These are phyloP conservation scores for Graphilbum ipis-grandicollis DNA, from an alignment of 2,329 filamentous ascomycete genomes.

Conservation along the genomic window DNA sequence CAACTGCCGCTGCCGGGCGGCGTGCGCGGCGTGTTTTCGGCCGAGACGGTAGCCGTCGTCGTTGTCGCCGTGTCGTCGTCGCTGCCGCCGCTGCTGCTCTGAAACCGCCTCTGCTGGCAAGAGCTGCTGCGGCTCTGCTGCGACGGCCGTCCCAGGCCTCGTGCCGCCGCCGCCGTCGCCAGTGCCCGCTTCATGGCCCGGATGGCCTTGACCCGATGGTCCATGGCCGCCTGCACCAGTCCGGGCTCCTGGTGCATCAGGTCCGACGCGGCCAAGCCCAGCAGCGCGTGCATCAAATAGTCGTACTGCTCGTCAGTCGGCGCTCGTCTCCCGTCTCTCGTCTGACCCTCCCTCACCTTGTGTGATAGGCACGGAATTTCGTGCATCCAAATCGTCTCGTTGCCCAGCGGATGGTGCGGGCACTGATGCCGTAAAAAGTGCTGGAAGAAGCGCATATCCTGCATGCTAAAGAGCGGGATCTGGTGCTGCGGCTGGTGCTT, in stretches of 20 bases:
- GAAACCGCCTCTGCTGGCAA: not conserved
- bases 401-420: conserved; percentile 46
- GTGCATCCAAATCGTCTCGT: conserved; percentile 49
- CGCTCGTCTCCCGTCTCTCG: too few species aligned
- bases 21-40: too few species aligned
- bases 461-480: conserved; percentile 39
- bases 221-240: conserved; percentile 39
- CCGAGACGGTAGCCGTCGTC: too few species aligned
- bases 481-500: conserved; percentile 39
- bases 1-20: not conserved
- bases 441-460: conserved; percentile 54
- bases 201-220: conserved; percentile 48
- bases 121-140: not conserved
- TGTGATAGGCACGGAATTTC: conserved; percentile 51
- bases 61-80: conserved; percentile 9
- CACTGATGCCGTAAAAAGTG: conserved; percentile 45
- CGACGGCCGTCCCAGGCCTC: not conserved
- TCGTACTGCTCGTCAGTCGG: conserved; percentile 33
- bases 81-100: not conserved
- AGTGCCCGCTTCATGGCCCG: conserved; percentile 40
- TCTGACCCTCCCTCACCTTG: conserved; percentile 33
- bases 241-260: conserved; percentile 32
- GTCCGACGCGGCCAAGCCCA: conserved; percentile 50
- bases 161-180: conserved; percentile 14
- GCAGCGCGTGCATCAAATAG: conserved; percentile 53